Evolutionary conservation across 1,284 basidiomycete species (phyloP), one percentile per base, ranked within the genome.

Genomic region (Erythrobasidium hasegawianum): DNA sequence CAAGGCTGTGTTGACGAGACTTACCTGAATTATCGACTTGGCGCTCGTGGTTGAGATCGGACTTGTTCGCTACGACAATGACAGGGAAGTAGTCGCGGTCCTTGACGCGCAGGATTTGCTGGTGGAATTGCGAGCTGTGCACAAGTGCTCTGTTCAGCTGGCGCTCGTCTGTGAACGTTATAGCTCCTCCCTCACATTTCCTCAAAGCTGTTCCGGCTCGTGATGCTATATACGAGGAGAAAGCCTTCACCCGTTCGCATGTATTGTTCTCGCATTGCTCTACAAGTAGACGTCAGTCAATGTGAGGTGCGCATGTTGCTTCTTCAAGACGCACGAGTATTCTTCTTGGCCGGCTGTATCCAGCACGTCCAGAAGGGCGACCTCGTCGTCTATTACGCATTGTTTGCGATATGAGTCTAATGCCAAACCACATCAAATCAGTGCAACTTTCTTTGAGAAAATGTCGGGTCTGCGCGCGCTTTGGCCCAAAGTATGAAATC

Each of bases 311-410:
- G 16, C 59, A 26, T 5, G 16, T 33, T 3, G 3, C 26, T 20
- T 11, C 38, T 39, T 27, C 8, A 20, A 11, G 38, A 83, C 88
- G 69, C 72, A 95, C 93, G 90, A 78, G 72, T 98, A 99, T 82
- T 98, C 95, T 79, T 99, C 95, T 79, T 99, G 95, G 53, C 95
- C 95, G 56, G 96, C 96, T 2, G 96, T 98, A 80, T 98, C 95
- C 71, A 99, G 85, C 59, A 99, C 94, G 76, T 99, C 95, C 64
- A 99, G 85, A 60, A 97, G 82, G 1, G 95, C 95, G 24, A 97
- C 92, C 79, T 98, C 96, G 41, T 97, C 95, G 78, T 98, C 95
- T 72, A 99, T 96, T 53, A 93, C 87, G 73, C 90, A 93, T 78
- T 95, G 92, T 79, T 96, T 97, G 72, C 92, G 84, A 81, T 95